Conservation (phyloP, 805 yeast genomes). For the Pichia cabralensis region DNA sequence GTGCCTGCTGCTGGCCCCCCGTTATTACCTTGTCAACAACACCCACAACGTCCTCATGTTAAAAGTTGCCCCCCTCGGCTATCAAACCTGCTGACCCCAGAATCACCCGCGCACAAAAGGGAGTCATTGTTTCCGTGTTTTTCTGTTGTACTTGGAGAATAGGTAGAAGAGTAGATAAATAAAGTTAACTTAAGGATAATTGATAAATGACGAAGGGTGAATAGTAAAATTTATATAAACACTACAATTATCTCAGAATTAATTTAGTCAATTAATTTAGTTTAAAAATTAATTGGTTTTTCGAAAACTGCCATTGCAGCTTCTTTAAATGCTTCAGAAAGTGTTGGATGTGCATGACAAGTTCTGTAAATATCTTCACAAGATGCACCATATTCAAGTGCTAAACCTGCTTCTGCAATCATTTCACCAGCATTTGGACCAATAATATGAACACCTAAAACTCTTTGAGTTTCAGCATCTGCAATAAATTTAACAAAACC, state of each 20-base stretch:
- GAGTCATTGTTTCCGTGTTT: too few species aligned
- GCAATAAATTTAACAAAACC: slow-evolving; percentile 94
- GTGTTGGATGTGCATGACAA: slow-evolving; percentile 98
- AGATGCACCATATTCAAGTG: slow-evolving; percentile 96
- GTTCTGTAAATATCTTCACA: slow-evolving; percentile 96
- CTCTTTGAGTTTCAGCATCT: slow-evolving; percentile 95
- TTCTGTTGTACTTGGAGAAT: too few species aligned
- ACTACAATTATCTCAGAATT: too few species aligned
- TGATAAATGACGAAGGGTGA: too few species aligned
- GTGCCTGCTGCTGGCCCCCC: too few species aligned
- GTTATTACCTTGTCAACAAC: too few species aligned
- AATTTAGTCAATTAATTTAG: neutral
- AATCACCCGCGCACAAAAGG: too few species aligned
- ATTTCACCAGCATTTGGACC: slow-evolving; percentile 99
- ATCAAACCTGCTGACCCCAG: too few species aligned
- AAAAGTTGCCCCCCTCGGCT: too few species aligned
- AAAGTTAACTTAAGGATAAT: too few species aligned
- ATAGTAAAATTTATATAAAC: too few species aligned
- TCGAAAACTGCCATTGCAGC: slow-evolving; percentile 89
- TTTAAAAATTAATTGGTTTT: slow-evolving; percentile 80
- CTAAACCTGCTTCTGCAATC: slow-evolving; percentile 98
- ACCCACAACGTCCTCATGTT: too few species aligned
- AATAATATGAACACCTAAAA: slow-evolving; percentile 91
- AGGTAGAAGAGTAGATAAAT: neutral
- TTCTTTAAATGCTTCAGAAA: slow-evolving; percentile 96